These are phyloP conservation scores for Phylloporus sp. DNA, from an alignment of 768 basidiomycete genomes.

Conservation along the genomic window DNA sequence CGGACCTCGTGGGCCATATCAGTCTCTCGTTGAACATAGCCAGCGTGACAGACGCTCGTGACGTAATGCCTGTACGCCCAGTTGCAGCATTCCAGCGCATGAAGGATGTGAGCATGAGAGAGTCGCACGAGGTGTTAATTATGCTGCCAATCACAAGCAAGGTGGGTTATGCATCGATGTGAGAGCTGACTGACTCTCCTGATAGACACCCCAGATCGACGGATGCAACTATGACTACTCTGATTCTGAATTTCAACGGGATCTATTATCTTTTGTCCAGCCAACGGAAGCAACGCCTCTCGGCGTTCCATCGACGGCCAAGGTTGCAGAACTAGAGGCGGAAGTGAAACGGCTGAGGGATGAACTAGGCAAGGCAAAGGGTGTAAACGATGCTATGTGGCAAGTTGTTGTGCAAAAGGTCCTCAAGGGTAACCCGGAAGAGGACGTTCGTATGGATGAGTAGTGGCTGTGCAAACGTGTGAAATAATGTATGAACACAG, in stretches of 20 bases:
- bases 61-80: slow-evolving; percentile 62
- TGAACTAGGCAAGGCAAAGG: slow-evolving; percentile 79
- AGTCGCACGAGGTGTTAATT: slow-evolving; percentile 67
- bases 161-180: slow-evolving; percentile 27
- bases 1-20: slow-evolving; percentile 81
- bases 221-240: slow-evolving; percentile 38
- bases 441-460: slow-evolving; percentile 11
- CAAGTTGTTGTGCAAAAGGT: slow-evolving; percentile 70
- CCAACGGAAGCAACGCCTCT: slow-evolving; percentile 32
- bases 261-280: slow-evolving; percentile 64
- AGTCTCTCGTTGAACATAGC: slow-evolving; percentile 46
- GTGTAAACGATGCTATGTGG: slow-evolving; percentile 96
- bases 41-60: slow-evolving; percentile 39
- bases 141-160: slow-evolving; percentile 48
- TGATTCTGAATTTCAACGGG: slow-evolving; percentile 54
- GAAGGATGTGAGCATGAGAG: slow-evolving; percentile 61
- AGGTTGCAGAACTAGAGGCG: slow-evolving; percentile 63
- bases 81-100: slow-evolving; percentile 71
- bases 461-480: slow-evolving; percentile 26
- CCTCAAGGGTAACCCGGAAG: slow-evolving; percentile 27
- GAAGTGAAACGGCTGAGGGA: slow-evolving; percentile 65
- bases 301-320: slow-evolving; percentile 45
- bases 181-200: background rate
- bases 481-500: slow-evolving; percentile 6
- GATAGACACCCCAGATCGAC: slow-evolving; percentile 17